Base-by-base conservation (phyloP, 257 asterid genomes). In the Primulina huaijiensis region DNA sequence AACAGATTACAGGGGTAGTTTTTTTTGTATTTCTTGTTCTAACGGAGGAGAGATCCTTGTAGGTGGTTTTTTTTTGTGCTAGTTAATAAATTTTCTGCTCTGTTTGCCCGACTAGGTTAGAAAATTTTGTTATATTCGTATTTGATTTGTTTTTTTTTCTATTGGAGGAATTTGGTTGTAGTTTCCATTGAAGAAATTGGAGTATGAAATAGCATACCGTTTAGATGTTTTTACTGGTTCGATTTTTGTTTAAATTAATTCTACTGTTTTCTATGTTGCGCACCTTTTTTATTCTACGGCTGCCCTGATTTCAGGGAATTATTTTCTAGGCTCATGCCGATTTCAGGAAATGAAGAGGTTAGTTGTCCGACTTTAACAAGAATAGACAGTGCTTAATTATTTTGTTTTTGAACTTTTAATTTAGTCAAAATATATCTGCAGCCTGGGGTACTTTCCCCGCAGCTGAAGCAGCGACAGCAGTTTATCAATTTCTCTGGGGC, bases 391-490 rank as follows among this genome's bases (percentile, higher is more conserved):
- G 50, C 50, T 38, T 38, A 0, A 38, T 43, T 43, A 43, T 14
- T 14, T 3, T 6, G 2, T 43, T 43, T 11, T 43, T 5, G 2
- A 43, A 11, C 0, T 43, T 43, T 43, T 43, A 2, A 43, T 43
- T 43, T 35, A 72, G 38, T 60, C 30, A 8, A 62, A n/a, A 62
- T 52, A 72, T 27, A n/a, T 78, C 64, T 80, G 76, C 85, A 90
- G 93, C 68, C 84, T 75, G 81, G 83, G 72, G 74, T 80, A 33
- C 60, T 79, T 62, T n/a, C 84, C 69, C 79, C 83, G 74, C 76
- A 62, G 70, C 72, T 67, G 75, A 76, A 68, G 17, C 79, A 73
- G 10, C 78, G 37, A 52, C 82, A 70, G 74, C 86, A 16, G 74
- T 77, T 90, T 79, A 71, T 81, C 77, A 73, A 68, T 75, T 78